Evolutionary conservation across 2,329 filamentous ascomycete species (phyloP).

Genomic region (Calonectria naviculata): DNA sequence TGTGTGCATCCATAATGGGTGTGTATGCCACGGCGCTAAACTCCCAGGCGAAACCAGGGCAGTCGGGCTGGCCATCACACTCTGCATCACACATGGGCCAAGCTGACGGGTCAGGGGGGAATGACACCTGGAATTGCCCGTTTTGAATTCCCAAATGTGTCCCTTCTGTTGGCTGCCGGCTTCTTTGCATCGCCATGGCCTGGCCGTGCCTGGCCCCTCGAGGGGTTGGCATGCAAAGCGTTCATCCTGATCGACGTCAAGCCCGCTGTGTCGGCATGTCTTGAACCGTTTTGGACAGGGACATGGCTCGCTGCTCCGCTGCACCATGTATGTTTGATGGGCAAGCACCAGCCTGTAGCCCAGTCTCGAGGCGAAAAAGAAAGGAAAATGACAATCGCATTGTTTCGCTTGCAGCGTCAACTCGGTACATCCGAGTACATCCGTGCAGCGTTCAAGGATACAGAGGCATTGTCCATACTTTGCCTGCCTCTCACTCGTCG

Average conservation of each 20-base stretch:
- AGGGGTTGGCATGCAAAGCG: constrained; percentile 16
- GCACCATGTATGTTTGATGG: constrained; percentile 18
- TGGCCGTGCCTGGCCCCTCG: not conserved
- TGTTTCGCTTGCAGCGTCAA: not conserved
- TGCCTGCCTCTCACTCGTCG: not conserved
- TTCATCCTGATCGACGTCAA: constrained; percentile 25
- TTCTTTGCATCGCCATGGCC: not conserved
- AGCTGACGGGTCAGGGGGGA: constrained; percentile 36
- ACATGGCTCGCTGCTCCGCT: constrained; percentile 12
- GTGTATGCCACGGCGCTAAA: constrained; percentile 12
- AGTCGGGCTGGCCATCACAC: constrained; percentile 16
- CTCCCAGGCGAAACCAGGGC: constrained; percentile 11
- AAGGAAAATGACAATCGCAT: constrained; percentile 11
- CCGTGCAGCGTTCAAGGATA: not conserved
- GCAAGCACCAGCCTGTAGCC: not conserved
- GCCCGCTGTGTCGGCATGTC: constrained; percentile 19
- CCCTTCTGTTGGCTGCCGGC: constrained; percentile 9
- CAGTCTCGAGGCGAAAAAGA: constrained; percentile 4
- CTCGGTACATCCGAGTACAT: not conserved
- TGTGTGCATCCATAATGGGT: not conserved
- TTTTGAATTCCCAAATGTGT: not conserved
- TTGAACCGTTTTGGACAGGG: constrained; percentile 21
- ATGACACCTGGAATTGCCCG: constrained; percentile 35
- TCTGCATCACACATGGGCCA: constrained; percentile 18
- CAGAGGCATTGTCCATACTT: not conserved